phyloP scores from a whole-genome alignment of 2,329 filamentous ascomycete genomes.

The Phialocephala subalpina region DNA sequence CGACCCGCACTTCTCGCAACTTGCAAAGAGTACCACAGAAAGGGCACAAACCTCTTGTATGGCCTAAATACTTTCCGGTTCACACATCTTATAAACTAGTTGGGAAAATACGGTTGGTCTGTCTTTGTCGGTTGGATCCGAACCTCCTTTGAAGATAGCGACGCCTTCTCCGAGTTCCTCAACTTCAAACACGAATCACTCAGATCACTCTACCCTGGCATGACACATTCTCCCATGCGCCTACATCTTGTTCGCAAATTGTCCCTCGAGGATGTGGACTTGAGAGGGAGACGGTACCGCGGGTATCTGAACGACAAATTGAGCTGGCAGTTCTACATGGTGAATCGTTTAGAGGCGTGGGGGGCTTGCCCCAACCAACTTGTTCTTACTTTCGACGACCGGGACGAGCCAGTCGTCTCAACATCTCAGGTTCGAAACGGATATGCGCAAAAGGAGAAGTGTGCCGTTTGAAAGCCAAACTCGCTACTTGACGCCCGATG shows the following conservation, averaged over 20 bases:
- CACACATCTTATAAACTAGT: neutral
- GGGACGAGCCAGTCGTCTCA: neutral
- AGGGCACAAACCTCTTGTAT: conserved; percentile 4
- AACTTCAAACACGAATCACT: neutral
- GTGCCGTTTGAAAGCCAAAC: neutral
- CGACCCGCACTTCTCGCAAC: conserved; percentile 14
- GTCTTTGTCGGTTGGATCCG: neutral
- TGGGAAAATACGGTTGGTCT: neutral
- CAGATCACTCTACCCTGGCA: neutral
- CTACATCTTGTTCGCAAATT: conserved; percentile 1
- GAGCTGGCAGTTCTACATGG: neutral
- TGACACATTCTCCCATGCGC: neutral
- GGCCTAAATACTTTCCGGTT: conserved; percentile 11
- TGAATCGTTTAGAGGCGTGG: neutral
- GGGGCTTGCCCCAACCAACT: neutral
- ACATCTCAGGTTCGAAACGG: neutral
- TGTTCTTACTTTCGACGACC: neutral
- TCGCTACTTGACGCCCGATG: neutral
- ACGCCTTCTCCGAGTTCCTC: neutral
- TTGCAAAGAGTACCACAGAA: neutral
- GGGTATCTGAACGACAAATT: neutral
- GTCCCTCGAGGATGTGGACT: conserved; percentile 1
- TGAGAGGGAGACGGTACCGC: neutral
- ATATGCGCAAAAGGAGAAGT: neutral
- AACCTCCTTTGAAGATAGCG: too few species aligned